Evolutionary conservation across 345 rosid species (phyloP).

Genomic region (Lagerstroemia speciosa): DNA sequence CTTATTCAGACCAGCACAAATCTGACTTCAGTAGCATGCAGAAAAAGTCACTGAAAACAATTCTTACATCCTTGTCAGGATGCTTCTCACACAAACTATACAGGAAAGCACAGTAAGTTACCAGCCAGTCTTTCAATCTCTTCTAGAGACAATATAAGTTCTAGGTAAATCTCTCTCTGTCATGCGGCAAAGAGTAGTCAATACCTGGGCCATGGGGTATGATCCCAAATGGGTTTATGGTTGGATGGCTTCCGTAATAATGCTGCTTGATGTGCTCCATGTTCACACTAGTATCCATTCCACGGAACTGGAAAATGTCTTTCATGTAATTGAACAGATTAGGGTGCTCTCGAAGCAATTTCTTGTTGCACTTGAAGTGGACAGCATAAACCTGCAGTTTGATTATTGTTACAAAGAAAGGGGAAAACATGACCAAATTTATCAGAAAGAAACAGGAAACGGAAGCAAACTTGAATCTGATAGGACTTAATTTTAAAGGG

Average conservation of each 20-base stretch:
- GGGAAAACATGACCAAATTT: background rate
- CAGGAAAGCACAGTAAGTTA: background rate
- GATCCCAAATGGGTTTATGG: slow-evolving; percentile 33
- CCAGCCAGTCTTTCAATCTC: background rate
- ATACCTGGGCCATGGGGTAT: slow-evolving; percentile 34
- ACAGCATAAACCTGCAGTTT: slow-evolving; percentile 36
- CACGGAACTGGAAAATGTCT: slow-evolving; percentile 34
- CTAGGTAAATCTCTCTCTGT: slow-evolving; percentile 23
- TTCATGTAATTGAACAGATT: slow-evolving; percentile 39
- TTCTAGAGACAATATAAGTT: background rate
- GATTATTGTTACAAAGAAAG: background rate
- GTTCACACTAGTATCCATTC: slow-evolving; percentile 30
- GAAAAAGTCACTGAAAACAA: background rate
- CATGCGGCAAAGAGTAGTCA: slow-evolving; percentile 27
- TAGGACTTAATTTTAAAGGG: background rate
- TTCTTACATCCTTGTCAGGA: background rate
- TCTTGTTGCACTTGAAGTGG: slow-evolving; percentile 50
- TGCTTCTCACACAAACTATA: background rate
- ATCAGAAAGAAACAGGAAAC: too few species aligned
- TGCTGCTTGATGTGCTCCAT: slow-evolving; percentile 38
- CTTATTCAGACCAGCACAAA: background rate
- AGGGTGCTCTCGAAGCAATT: slow-evolving; percentile 32
- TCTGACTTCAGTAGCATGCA: background rate
- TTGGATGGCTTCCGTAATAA: slow-evolving; percentile 40
- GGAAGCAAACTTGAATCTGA: too few species aligned